A percentile compares a stretch with the other conserved stretches of the same genome.
Evolutionary conservation across 2,329 filamentous ascomycete species (phyloP).

Genomic region (Trichoderma sp.): DNA sequence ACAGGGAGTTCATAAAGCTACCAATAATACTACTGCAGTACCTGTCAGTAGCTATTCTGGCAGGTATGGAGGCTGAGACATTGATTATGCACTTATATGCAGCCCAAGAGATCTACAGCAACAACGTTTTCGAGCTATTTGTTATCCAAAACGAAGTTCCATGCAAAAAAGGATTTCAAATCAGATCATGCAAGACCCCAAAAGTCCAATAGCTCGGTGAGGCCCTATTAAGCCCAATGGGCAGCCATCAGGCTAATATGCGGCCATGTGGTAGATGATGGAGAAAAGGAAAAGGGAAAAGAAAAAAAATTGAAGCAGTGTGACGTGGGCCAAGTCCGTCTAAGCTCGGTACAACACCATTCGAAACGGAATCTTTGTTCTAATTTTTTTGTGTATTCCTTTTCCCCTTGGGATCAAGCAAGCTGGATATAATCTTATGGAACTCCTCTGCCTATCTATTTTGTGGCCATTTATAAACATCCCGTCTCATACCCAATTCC

Average conservation of each 20-base stretch:
- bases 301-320: not conserved
- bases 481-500: not conserved
- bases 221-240: not conserved
- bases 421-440: not conserved
- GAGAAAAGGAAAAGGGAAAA: not conserved
- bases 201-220: not conserved
- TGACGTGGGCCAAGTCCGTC: not conserved
- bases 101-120: not conserved
- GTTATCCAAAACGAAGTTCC: not conserved
- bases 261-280: not conserved
- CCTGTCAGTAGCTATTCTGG: not conserved
- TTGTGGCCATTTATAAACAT: not conserved
- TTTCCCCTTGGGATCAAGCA: not conserved
- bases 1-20: not conserved
- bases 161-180: not conserved
- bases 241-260: conserved; percentile 2
- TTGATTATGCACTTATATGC: not conserved
- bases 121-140: not conserved
- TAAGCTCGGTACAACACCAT: not conserved
- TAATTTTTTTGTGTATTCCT: not conserved
- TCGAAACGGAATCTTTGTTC: not conserved
- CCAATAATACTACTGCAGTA: not conserved
- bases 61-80: conserved; percentile 13
- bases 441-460: not conserved
- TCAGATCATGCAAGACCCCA: not conserved